Evolutionary conservation across 495 filamentous ascomycete species (phyloP).

Genomic region (Penicillium diatomitis): DNA sequence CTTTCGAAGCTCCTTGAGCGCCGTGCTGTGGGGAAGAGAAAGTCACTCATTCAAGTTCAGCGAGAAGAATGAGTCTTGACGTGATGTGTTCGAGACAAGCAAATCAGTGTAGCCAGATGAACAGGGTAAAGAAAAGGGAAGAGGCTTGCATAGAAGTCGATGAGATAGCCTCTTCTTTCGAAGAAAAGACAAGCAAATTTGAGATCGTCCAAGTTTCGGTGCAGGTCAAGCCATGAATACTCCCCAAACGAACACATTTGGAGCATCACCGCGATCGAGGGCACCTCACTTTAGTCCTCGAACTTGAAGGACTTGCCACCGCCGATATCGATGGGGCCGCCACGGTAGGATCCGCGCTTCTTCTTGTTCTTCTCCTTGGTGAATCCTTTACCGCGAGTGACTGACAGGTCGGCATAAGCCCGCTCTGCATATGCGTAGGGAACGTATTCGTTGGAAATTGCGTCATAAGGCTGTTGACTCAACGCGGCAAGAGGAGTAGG

Average conservation of each 20-base stretch:
- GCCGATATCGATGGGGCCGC: constrained; percentile 68
- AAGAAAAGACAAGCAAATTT: too few relatives aligned
- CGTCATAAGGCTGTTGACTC: constrained; percentile 36
- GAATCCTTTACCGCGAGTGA: constrained; percentile 93
- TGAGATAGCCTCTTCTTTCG: too few relatives aligned
- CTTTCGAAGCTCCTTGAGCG: constrained; percentile 20
- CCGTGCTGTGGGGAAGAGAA: constrained; percentile 18
- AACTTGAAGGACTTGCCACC: constrained; percentile 73
- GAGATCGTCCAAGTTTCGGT: too few relatives aligned
- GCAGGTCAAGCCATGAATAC: too few relatives aligned
- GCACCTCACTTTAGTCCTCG: constrained; percentile 49
- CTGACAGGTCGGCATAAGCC: constrained; percentile 75
- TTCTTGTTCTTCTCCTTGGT: constrained; percentile 99
- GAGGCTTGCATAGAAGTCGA: too few relatives aligned
- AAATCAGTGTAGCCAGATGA: neutral
- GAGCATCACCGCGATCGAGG: too few relatives aligned
- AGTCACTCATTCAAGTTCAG: neutral
- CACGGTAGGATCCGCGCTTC: constrained; percentile 73
- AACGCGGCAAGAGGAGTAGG: constrained; percentile 38
- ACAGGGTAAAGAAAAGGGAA: too few relatives aligned
- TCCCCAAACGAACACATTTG: too few relatives aligned
- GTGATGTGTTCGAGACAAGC: neutral
- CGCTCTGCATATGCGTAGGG: constrained; percentile 80
- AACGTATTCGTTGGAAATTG: constrained; percentile 62
- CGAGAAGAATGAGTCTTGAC: neutral